A percentile compares a stretch with the other conserved stretches of the same genome.
These are phyloP conservation scores for Dorcoceras hygrometricum DNA, from an alignment of 257 asterid genomes.

Conservation along the genomic window DNA sequence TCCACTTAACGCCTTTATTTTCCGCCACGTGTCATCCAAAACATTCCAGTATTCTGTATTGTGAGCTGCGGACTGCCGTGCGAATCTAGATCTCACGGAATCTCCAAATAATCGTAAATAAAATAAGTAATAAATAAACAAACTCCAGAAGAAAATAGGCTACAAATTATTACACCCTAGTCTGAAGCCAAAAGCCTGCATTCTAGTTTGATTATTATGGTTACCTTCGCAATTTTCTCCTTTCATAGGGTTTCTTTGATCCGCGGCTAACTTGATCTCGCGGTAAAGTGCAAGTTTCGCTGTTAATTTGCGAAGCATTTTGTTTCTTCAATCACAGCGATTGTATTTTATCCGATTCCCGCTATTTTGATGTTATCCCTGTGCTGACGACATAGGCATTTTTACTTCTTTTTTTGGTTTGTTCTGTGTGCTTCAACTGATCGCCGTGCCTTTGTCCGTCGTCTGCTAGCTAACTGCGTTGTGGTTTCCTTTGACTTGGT, in stretches of 20 bases:
- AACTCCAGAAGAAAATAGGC: background rate
- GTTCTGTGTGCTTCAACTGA: constrained; percentile 13
- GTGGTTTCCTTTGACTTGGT: constrained; percentile 15
- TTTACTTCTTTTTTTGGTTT: background rate
- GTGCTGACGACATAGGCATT: background rate
- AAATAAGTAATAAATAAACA: background rate
- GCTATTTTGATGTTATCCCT: background rate
- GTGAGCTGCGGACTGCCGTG: background rate
- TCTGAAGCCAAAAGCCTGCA: constrained; percentile 2
- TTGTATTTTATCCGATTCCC: background rate
- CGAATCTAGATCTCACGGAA: constrained; percentile 30
- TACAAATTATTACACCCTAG: constrained; percentile 14
- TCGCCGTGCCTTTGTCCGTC: constrained; percentile 12
- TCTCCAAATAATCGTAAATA: constrained; percentile 21
- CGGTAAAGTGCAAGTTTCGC: constrained; percentile 23
- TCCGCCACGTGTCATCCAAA: constrained; percentile 26
- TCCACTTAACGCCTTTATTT: constrained; percentile 23
- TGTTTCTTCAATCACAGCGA: background rate
- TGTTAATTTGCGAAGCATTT: background rate
- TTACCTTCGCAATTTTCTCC: constrained; percentile 8
- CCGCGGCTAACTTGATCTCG: constrained; percentile 18
- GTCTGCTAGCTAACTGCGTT: constrained; percentile 8
- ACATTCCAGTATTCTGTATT: constrained; percentile 19
- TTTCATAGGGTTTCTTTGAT: constrained; percentile 26
- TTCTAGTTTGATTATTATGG: constrained; percentile 11